These are phyloP conservation scores for Torulaspora franciscae DNA, from an alignment of 805 yeast species.

Conservation along the genomic window DNA sequence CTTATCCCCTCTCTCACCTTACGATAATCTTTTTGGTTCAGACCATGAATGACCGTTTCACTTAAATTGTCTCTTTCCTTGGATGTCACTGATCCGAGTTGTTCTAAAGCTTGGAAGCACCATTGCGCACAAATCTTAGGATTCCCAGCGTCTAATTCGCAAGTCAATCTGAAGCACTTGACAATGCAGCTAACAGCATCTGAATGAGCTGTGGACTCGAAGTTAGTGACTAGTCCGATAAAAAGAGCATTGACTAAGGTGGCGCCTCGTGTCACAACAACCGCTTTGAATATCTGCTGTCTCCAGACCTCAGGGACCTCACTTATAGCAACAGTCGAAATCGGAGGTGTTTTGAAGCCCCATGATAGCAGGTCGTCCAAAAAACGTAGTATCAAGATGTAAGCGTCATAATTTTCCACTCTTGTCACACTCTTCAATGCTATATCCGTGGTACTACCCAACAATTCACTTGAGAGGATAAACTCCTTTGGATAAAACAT, in stretches of 20 bases:
- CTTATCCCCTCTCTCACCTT: constrained; percentile 65
- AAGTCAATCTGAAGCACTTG: constrained; percentile 54
- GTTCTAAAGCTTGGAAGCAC: constrained; percentile 51
- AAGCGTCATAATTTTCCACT: constrained; percentile 65
- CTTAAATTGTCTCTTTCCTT: constrained; percentile 66
- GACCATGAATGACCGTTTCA: constrained; percentile 51
- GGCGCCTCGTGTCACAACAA: constrained; percentile 53
- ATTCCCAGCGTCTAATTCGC: constrained; percentile 41
- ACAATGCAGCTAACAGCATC: constrained; percentile 74
- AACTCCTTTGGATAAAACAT: constrained; percentile 55
- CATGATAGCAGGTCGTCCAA: constrained; percentile 77
- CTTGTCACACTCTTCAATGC: constrained; percentile 47
- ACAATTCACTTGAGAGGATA: constrained; percentile 37
- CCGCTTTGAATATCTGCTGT: constrained; percentile 41
- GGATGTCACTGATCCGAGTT: constrained; percentile 55
- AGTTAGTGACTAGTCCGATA: constrained; percentile 63
- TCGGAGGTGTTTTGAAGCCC: constrained; percentile 79
- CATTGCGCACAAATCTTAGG: constrained; percentile 43
- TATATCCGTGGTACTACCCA: constrained; percentile 53
- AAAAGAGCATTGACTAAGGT: constrained; percentile 48
- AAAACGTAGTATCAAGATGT: constrained; percentile 65
- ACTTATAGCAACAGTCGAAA: constrained; percentile 53
- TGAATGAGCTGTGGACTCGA: constrained; percentile 61
- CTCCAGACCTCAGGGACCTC: constrained; percentile 54
- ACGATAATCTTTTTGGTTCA: constrained; percentile 64